Evolutionary conservation across 805 yeast genomes (phyloP), one percentile per base, ranked within the genome.

Genomic region (Suhomyces canberraensis): DNA sequence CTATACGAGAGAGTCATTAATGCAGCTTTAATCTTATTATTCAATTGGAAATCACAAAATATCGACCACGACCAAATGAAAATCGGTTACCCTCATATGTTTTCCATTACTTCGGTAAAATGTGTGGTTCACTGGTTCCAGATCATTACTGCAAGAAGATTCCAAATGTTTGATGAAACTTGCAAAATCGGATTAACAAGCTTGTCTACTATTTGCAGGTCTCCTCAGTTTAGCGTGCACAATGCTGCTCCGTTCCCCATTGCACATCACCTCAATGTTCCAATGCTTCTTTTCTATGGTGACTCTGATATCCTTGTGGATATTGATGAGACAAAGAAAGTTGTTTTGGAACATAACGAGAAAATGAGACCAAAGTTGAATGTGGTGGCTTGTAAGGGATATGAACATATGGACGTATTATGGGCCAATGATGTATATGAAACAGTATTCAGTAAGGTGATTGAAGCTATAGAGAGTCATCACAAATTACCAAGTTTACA

Each of bases 81-180:
- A 21, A 37, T 52, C 4, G 64, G 63, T 4, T 59, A 59, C 34
- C 58, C 56, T 8, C 63, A 57, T 29, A 53, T 59, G 59, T 59
- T 53, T 35, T 53, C 59, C 18, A 53, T 54, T 27, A 46, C 57
- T 2, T 52, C 60, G 4, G 63, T 58, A 17, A 59, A 58, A 35
- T 48, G 57, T 0, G 42, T 59, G 25, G 42, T 48, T 18, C 64
- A 59, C 39, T 59, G 64, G 64, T 59, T 59, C 38, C 64, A 59
- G 36, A 59, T 59, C 25, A 59, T 59, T 16, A 38, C 47, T 19
- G 43, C 56, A 16, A 51, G 48, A 39, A 39, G 61, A 28, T 59
- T 59, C 43, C 64, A 59, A 39, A 59, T 59, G 64, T 59, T 48
- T 38, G 52, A 58, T 38, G 63, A 59, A 43, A 57, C 62, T 2